A percentile compares a stretch with the other conserved stretches of the same genome.
Conservation (phyloP, 2,329 filamentous ascomycete genomes). For the Monosporascus sp. region DNA sequence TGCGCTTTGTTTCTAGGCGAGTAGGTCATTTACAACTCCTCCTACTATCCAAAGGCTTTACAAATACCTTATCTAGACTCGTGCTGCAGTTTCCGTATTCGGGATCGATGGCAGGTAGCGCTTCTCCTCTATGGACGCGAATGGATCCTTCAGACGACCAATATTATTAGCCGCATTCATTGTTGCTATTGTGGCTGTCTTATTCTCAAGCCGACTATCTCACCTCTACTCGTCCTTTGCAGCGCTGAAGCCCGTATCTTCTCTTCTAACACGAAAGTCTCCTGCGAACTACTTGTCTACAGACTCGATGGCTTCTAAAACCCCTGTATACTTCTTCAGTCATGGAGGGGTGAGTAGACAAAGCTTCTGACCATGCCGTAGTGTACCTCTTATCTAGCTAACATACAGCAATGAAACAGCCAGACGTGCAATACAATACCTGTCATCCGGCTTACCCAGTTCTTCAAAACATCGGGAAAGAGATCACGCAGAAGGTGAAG, state of each 20-base stretch:
- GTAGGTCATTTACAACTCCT: too few relatives aligned
- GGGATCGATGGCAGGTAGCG: too few relatives aligned
- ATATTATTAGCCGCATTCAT: constrained; percentile 14
- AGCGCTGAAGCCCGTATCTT: constrained; percentile 8
- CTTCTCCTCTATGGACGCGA: constrained; percentile 5
- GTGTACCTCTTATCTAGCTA: not conserved
- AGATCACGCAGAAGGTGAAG: constrained; percentile 65
- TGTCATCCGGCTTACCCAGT: constrained; percentile 61
- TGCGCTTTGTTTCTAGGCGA: too few relatives aligned
- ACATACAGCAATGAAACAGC: constrained; percentile 29
- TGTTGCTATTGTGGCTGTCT: constrained; percentile 18
- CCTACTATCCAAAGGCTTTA: too few relatives aligned
- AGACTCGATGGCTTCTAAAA: constrained; percentile 19
- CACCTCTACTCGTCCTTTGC: constrained; percentile 13
- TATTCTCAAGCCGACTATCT: constrained; percentile 14
- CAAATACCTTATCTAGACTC: too few relatives aligned
- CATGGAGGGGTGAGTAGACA: constrained; percentile 40
- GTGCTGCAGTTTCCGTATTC: not conserved
- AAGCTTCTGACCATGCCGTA: not conserved
- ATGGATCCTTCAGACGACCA: constrained; percentile 4
- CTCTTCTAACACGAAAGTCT: constrained; percentile 8
- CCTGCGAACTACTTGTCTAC: constrained; percentile 1
- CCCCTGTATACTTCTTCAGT: constrained; percentile 45
- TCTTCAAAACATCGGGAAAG: constrained; percentile 59
- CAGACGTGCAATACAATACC: constrained; percentile 63